A percentile compares a stretch with the other conserved stretches of the same genome.
These are phyloP conservation scores for Echinosophora koreensis DNA, from an alignment of 306 rosid species.

Conservation along the genomic window DNA sequence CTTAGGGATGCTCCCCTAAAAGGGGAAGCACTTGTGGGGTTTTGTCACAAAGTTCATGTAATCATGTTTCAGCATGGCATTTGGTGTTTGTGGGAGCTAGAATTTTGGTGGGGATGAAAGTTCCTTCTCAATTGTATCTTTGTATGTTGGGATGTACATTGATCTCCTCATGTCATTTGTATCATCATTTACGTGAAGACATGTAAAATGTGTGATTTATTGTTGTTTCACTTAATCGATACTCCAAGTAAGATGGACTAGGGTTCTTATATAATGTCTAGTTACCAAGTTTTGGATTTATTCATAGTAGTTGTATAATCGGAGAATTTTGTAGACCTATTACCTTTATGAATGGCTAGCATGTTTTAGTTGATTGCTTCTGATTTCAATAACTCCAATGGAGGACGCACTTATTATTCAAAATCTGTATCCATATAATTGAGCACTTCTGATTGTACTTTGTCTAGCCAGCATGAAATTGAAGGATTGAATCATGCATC, in stretches of 20 bases:
- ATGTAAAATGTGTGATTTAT: constrained; percentile 54
- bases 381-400: constrained; percentile 17
- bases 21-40: constrained; percentile 54
- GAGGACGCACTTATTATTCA: not conserved
- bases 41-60: constrained; percentile 47
- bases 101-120: constrained; percentile 53
- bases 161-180: constrained; percentile 50
- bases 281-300: constrained; percentile 36
- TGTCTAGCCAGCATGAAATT: not conserved
- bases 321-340: constrained; percentile 14
- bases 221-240: constrained; percentile 50
- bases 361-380: constrained; percentile 4
- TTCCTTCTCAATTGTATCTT: constrained; percentile 53
- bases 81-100: constrained; percentile 46
- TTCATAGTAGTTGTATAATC: constrained; percentile 36
- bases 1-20: constrained; percentile 60
- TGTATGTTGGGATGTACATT: constrained; percentile 47
- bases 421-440: not conserved
- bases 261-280: constrained; percentile 24
- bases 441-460: not conserved
- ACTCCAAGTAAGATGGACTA: constrained; percentile 39
- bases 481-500: constrained; percentile 11
- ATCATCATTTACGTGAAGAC: constrained; percentile 51
- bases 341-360: constrained; percentile 12
- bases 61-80: constrained; percentile 46